These are phyloP conservation scores for Scedosporium minutisporum DNA, from an alignment of 2,329 filamentous ascomycete species.

Conservation along the genomic window DNA sequence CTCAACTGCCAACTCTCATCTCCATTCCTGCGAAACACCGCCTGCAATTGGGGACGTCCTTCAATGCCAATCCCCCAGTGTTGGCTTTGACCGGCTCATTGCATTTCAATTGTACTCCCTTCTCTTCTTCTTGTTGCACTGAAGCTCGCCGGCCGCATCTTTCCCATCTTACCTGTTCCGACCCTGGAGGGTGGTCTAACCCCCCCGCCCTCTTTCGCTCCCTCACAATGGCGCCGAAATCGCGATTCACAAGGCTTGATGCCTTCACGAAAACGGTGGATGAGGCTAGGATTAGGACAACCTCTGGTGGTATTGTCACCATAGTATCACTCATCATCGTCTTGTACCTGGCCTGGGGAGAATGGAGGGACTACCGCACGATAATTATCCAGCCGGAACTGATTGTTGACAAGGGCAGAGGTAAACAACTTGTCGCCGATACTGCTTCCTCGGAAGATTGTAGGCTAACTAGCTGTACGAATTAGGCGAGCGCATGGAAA, in stretches of 20 bases:
- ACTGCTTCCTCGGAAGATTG: not conserved
- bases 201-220: not conserved
- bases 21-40: not conserved
- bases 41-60: not conserved
- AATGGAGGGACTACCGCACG: conserved; percentile 89
- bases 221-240: conserved; percentile 70
- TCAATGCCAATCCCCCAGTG: not conserved
- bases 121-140: not conserved
- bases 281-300: conserved; percentile 91
- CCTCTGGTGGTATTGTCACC: conserved; percentile 89
- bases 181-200: conserved; percentile 3
- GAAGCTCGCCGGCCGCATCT: not conserved
- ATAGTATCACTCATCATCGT: conserved; percentile 84
- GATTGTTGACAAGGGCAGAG: conserved; percentile 92
- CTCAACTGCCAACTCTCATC: not conserved
- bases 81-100: not conserved
- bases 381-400: conserved; percentile 84
- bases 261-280: conserved; percentile 99
- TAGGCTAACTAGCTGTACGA: conserved; percentile 13
- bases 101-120: not conserved
- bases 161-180: not conserved
- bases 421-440: conserved; percentile 33
- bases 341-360: conserved; percentile 80
- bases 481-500: conserved; percentile 96
- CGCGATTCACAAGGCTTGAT: conserved; percentile 90